Percentiles rank a stretch among this genome's conserved stretches.
These are phyloP conservation scores for Bruguiera parviflora DNA, from an alignment of 345 rosid genomes.

Conservation along the genomic window DNA sequence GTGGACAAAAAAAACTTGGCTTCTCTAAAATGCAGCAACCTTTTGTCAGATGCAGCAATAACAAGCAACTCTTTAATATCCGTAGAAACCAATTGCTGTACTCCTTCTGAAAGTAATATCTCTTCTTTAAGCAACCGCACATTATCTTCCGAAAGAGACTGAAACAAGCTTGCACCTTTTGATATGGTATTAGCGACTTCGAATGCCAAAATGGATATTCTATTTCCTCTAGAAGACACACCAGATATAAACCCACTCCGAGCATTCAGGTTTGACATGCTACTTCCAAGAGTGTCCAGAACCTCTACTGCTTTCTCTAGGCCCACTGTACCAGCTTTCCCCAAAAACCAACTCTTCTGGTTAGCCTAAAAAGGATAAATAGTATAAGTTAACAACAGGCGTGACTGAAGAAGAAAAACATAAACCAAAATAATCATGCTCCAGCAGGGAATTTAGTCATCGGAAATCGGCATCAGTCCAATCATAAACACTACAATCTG, in stretches of 20 bases:
- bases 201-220: conserved; percentile 61
- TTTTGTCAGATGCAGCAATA: conserved; percentile 89
- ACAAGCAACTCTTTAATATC: conserved; percentile 55
- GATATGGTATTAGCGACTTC: conserved; percentile 93
- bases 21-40: conserved; percentile 40
- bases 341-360: conserved; percentile 55
- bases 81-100: conserved; percentile 62
- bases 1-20: neutral
- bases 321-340: conserved; percentile 56
- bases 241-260: conserved; percentile 53
- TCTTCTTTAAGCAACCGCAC: conserved; percentile 60
- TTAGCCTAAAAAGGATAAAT: conserved; percentile 28
- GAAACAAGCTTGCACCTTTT: conserved; percentile 67
- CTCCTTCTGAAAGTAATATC: conserved; percentile 60
- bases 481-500: too few species aligned
- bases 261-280: conserved; percentile 66
- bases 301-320: conserved; percentile 70
- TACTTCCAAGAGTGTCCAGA: conserved; percentile 72
- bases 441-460: neutral
- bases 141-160: conserved; percentile 64
- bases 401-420: neutral
- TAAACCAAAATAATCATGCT: neutral
- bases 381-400: neutral
- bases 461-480: too few species aligned
- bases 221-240: conserved; percentile 47